phyloP scores from a whole-genome alignment of 75 land plant species.

The Selaginella tamariscina region DNA sequence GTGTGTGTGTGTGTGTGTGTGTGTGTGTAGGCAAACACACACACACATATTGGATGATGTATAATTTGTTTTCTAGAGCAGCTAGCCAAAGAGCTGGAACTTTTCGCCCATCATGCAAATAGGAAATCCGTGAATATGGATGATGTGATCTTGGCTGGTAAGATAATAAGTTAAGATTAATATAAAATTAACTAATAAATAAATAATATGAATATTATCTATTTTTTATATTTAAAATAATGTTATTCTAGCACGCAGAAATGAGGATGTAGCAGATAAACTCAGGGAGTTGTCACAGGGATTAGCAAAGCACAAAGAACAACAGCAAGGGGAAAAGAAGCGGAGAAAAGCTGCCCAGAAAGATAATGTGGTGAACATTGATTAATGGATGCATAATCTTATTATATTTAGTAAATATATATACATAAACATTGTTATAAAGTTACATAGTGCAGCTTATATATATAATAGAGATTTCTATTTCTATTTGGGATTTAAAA shows the following conservation, averaged over 20 bases:
- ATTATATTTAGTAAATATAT: too few relatives aligned
- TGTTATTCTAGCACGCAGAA: constrained; percentile 47
- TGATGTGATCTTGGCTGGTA: constrained; percentile 74
- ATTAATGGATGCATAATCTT: too few relatives aligned
- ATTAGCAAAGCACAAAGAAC: constrained; percentile 55
- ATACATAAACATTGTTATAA: too few relatives aligned
- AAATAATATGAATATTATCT: not conserved
- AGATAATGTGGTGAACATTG: too few relatives aligned
- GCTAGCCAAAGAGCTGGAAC: constrained; percentile 65
- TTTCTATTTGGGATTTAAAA: too few relatives aligned
- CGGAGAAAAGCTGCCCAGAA: constrained; percentile 49
- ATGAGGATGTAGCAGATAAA: constrained; percentile 44
- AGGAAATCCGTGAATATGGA: constrained; percentile 77
- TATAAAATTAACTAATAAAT: not conserved
- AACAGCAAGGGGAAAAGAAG: constrained; percentile 41
- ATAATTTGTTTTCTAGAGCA: constrained; percentile 37
- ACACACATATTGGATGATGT: too few relatives aligned
- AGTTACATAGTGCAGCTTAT: too few relatives aligned
- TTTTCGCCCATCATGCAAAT: constrained; percentile 84
- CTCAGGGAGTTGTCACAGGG: constrained; percentile 42
- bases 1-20: not conserved
- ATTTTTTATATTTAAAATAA: not conserved
- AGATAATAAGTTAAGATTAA: not conserved
- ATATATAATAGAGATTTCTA: too few relatives aligned
- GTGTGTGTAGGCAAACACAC: not conserved